Conservation (phyloP, 345 rosid genomes). For the Syzygium jambos region DNA sequence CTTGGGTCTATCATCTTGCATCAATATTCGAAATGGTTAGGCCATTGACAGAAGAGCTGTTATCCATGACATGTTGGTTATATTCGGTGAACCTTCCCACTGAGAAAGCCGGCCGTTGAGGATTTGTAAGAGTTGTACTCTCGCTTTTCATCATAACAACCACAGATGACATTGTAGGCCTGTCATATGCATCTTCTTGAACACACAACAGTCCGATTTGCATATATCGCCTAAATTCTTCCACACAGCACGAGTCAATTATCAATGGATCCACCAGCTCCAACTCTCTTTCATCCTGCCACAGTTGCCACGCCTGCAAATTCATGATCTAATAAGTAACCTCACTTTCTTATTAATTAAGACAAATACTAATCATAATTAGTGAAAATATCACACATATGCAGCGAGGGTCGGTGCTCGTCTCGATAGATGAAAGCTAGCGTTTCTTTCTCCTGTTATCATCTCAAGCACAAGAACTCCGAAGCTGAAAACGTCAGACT, state of each 20-base stretch:
- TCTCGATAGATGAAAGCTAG: conserved; percentile 5
- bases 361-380: background rate
- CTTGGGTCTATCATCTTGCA: conserved; percentile 3
- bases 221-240: conserved; percentile 40
- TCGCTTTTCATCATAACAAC: conserved; percentile 22
- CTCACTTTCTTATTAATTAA: background rate
- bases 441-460: conserved; percentile 33
- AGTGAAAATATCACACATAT: conserved; percentile 20
- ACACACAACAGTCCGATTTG: conserved; percentile 27
- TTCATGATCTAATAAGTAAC: background rate
- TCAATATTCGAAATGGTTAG: conserved; percentile 2
- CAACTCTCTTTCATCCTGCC: conserved; percentile 36
- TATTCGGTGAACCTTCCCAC: conserved; percentile 13
- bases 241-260: conserved; percentile 10
- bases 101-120: conserved; percentile 34
- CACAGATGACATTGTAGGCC: conserved; percentile 42
- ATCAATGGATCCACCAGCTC: conserved; percentile 39
- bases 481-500: conserved; percentile 53
- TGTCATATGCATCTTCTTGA: conserved; percentile 31
- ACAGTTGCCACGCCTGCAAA: conserved; percentile 49
- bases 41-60: conserved; percentile 1
- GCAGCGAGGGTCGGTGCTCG: conserved; percentile 19
- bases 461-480: conserved; percentile 55
- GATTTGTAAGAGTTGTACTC: conserved; percentile 16
- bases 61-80: background rate